phyloP scores from a whole-genome alignment of 768 basidiomycete species.

The Calvatia gigantea region DNA sequence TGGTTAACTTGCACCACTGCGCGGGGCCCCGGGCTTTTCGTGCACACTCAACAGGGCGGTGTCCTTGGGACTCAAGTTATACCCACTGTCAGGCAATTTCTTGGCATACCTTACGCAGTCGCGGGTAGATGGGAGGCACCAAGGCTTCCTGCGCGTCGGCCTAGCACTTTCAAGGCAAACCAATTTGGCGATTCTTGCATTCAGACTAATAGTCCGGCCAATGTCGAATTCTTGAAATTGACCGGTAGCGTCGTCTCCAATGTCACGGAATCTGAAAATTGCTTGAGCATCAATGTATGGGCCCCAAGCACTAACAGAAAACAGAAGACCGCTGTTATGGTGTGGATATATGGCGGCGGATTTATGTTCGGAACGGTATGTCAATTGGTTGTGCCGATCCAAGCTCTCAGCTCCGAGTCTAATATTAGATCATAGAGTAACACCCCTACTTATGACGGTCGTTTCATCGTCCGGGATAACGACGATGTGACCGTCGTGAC shows the following conservation, averaged over 20 bases:
- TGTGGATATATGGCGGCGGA: slow-evolving; percentile 35
- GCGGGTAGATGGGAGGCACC: slow-evolving; percentile 33
- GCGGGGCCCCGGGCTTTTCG: slow-evolving; percentile 18
- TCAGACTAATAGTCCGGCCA: slow-evolving; percentile 20
- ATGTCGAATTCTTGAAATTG: slow-evolving; percentile 23
- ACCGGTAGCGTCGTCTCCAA: slow-evolving; percentile 21
- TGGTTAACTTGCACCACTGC: not conserved
- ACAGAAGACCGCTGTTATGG: slow-evolving; percentile 28
- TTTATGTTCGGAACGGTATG: slow-evolving; percentile 32
- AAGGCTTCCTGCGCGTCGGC: slow-evolving; percentile 17
- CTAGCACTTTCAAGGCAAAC: slow-evolving; percentile 20
- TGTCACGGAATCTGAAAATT: slow-evolving; percentile 32
- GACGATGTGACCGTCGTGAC: slow-evolving; percentile 34
- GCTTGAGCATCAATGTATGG: slow-evolving; percentile 37
- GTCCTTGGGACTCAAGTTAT: slow-evolving; percentile 25
- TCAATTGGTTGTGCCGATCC: not conserved
- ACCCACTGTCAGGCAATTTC: slow-evolving; percentile 29
- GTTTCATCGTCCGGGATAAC: slow-evolving; percentile 28
- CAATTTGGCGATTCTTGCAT: slow-evolving; percentile 28
- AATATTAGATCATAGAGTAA: slow-evolving; percentile 22
- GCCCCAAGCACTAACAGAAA: slow-evolving; percentile 20
- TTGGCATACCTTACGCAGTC: slow-evolving; percentile 32
- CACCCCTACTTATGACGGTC: slow-evolving; percentile 23
- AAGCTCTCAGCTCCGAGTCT: not conserved
- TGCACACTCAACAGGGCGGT: slow-evolving; percentile 28